Evolutionary conservation across 2,329 filamentous ascomycete species (phyloP).

Genomic region (Colletotrichum chrysophilum): DNA sequence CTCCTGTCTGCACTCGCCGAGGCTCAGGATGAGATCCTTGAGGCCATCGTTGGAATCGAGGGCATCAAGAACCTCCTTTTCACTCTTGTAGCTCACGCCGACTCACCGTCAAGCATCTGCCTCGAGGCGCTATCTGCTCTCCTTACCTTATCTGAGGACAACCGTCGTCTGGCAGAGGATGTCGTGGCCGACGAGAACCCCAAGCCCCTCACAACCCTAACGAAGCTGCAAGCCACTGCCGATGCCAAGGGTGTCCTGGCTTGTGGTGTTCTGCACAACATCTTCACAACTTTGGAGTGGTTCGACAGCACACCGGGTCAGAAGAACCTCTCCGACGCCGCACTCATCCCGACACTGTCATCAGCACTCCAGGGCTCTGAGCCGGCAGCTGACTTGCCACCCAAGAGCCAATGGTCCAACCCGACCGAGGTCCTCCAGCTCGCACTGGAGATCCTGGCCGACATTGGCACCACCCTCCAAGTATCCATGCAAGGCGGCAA

Average conservation of each 20-base stretch:
- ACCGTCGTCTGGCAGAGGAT: constrained; percentile 54
- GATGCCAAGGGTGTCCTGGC: constrained; percentile 58
- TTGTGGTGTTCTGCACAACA: constrained; percentile 67
- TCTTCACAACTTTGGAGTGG: constrained; percentile 61
- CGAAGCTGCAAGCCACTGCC: constrained; percentile 51
- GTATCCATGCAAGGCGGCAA: constrained; percentile 47
- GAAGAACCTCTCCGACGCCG: constrained; percentile 54
- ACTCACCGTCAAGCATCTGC: constrained; percentile 44
- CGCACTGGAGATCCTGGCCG: constrained; percentile 67
- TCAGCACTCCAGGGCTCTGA: constrained; percentile 40
- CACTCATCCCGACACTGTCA: constrained; percentile 51
- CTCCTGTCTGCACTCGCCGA: constrained; percentile 61
- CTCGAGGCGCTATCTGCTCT: constrained; percentile 60
- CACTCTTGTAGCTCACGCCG: constrained; percentile 50
- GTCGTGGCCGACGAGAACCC: constrained; percentile 55
- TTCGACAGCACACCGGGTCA: constrained; percentile 54
- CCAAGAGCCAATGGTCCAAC: constrained; percentile 42
- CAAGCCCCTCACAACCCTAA: constrained; percentile 54
- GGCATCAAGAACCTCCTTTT: constrained; percentile 60
- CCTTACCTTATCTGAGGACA: constrained; percentile 66
- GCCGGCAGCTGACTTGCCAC: constrained; percentile 25
- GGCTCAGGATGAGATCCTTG: constrained; percentile 65
- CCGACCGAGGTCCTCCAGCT: constrained; percentile 54
- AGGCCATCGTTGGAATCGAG: constrained; percentile 54
- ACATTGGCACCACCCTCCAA: constrained; percentile 66